Conservation (phyloP, 495 filamentous ascomycete species). For the Hypoxylon fuscum region DNA sequence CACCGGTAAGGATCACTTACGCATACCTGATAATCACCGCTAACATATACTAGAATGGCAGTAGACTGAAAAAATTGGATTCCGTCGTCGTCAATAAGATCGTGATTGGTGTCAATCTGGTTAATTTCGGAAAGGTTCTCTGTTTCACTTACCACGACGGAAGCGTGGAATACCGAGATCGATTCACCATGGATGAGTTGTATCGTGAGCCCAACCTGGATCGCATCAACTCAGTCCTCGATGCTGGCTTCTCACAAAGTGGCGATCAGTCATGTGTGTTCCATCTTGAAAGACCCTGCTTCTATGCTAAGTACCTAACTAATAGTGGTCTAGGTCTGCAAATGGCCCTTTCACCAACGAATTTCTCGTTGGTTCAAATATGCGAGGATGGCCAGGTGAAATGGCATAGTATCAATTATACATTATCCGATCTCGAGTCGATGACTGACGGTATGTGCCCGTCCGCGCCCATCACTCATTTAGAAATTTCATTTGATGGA, state of each 20-base stretch:
- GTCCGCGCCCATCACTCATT: background rate
- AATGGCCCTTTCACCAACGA: conserved; percentile 77
- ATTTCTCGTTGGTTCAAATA: conserved; percentile 70
- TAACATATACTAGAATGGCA: conserved; percentile 58
- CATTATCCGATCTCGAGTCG: conserved; percentile 48
- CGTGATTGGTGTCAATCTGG: conserved; percentile 70
- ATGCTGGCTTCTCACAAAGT: conserved; percentile 36
- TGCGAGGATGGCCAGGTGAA: conserved; percentile 71
- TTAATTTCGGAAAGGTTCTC: conserved; percentile 72
- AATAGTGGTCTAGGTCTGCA: conserved; percentile 62
- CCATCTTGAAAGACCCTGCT: background rate
- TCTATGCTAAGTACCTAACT: conserved; percentile 34
- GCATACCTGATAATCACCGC: background rate
- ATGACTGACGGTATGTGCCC: conserved; percentile 53
- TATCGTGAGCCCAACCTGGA: conserved; percentile 68
- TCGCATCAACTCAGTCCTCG: conserved; percentile 56
- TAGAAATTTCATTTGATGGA: no score
- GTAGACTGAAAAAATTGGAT: conserved; percentile 70
- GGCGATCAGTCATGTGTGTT: conserved; percentile 40
- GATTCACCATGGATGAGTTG: conserved; percentile 71
- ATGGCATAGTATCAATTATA: conserved; percentile 69
- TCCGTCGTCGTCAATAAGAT: conserved; percentile 71
- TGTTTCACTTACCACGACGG: conserved; percentile 79
- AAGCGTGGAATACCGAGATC: conserved; percentile 78
- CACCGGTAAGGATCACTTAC: conserved; percentile 45